phyloP scores from a whole-genome alignment of 1,284 basidiomycete genomes.

The Papiliotrema fonsecae region DNA sequence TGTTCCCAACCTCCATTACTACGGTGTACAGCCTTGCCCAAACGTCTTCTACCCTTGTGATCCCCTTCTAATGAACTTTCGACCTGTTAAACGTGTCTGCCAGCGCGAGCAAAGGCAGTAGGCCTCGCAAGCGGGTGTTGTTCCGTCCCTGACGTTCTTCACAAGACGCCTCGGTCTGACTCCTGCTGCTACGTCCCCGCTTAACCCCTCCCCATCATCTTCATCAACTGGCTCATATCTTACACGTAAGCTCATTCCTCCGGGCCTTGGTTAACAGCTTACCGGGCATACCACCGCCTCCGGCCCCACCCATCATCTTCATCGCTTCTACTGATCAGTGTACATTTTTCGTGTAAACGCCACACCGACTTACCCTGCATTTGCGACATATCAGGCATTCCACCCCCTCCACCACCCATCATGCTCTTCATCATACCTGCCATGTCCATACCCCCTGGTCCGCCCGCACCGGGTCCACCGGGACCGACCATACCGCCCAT shows the following conservation, averaged over 20 bases:
- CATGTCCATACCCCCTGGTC: conserved; percentile 57
- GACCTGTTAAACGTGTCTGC: no score
- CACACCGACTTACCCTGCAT: conserved; percentile 42
- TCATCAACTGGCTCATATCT: conserved; percentile 36
- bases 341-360: neutral
- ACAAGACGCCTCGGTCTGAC: no score
- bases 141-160: no score
- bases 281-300: conserved; percentile 48
- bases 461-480: conserved; percentile 10
- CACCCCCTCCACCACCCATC: conserved; percentile 47
- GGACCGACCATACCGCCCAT: conserved; percentile 62
- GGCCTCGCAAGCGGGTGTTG: no score
- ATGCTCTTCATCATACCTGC: conserved; percentile 52
- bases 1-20: no score
- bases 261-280: conserved; percentile 7
- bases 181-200: no score
- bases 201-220: conserved; percentile 32
- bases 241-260: neutral
- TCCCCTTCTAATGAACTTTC: no score
- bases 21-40: no score
- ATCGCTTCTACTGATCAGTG: conserved; percentile 57
- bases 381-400: conserved; percentile 49
- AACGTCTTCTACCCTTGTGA: no score
- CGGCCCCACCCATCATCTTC: conserved; percentile 56
- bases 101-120: no score